phyloP scores from a whole-genome alignment of 106 monocot species.

The Allium fistulosum region DNA sequence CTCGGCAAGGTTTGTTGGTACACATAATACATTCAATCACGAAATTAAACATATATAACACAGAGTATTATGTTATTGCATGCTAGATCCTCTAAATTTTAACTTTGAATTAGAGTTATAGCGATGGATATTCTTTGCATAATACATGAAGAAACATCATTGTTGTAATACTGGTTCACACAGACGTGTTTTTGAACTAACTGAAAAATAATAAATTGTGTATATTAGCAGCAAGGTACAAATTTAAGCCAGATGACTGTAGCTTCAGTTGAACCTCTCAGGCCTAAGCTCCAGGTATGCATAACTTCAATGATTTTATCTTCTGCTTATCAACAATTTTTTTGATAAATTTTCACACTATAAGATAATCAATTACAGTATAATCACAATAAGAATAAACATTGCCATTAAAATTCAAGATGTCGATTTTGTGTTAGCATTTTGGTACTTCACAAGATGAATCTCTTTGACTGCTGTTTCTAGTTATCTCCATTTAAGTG shows the following conservation, averaged over 20 bases:
- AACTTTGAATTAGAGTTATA: not conserved
- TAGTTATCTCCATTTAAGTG: no score
- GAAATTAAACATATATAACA: not conserved
- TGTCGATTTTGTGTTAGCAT: no score
- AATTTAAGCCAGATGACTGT: constrained; percentile 23
- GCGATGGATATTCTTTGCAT: not conserved
- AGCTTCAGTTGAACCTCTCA: constrained; percentile 48
- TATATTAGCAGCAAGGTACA: constrained; percentile 43
- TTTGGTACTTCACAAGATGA: no score
- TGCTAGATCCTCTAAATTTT: not conserved
- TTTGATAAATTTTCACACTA: no score
- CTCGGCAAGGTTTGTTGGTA: constrained; percentile 12
- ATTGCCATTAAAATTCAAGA: no score
- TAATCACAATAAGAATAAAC: no score
- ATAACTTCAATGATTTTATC: not conserved
- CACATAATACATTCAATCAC: not conserved
- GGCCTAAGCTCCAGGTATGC: constrained; percentile 83
- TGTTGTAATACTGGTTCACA: not conserved
- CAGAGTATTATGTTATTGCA: not conserved
- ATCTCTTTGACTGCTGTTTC: no score
- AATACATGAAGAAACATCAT: not conserved
- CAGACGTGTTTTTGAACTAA: not conserved
- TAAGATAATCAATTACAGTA: no score
- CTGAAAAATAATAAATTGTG: not conserved
- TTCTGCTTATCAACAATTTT: not conserved